Base-by-base conservation (phyloP, 192 early-diverging fungal species). In the Coemansia sp. region DNA sequence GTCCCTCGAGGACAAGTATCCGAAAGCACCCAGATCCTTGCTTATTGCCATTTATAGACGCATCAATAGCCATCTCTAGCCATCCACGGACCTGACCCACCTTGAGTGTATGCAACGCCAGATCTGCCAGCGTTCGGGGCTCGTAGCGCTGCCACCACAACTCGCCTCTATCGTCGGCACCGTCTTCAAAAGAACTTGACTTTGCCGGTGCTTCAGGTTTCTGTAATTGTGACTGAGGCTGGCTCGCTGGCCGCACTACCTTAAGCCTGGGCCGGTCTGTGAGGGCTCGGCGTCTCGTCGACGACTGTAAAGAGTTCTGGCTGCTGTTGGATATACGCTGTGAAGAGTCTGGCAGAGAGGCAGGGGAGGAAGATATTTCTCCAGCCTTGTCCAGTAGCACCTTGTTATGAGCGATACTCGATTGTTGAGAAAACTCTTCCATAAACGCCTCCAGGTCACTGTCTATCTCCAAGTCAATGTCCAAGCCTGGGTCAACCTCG, bases 1-100 rank as follows among this genome's bases (percentile, higher is more conserved):
- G 87, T 17, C 89, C 89, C 38, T 83, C 85, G 30, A 90, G 64
- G 6, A 90, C 78, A 3, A 90, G 72, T 26, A 90, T 75, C 1
- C 86, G 85, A 64, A 74, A 75, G 42, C 37, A 62, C 6, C 58
- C 47, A 5, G 70, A 47, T 16, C 49, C 62, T 2, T 57, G 17
- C 6, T 39, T 46, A 28, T 57, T 53, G 40, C 73, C 66, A 6
- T 43, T 40, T 39, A 66, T 21, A 16, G 74, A 67, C 33, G 77
- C 77, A 3, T 60, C 62, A 11, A 61, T 32, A 5, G 82, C 70
- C 68, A 47, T 69, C 19, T 80, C 43, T n/a, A 90, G 73, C 89
- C 89, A 90, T 13, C 75, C 77, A 8, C 83, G 74, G 17, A 90
- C 89, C 64, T 88, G 75, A 1, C 52, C 64, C 10, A 86, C 69